Percentiles rank a stretch among this genome's conserved stretches.
Evolutionary conservation across 139 green algal genomes (phyloP).

Genomic region (Haematococcus sp.): DNA sequence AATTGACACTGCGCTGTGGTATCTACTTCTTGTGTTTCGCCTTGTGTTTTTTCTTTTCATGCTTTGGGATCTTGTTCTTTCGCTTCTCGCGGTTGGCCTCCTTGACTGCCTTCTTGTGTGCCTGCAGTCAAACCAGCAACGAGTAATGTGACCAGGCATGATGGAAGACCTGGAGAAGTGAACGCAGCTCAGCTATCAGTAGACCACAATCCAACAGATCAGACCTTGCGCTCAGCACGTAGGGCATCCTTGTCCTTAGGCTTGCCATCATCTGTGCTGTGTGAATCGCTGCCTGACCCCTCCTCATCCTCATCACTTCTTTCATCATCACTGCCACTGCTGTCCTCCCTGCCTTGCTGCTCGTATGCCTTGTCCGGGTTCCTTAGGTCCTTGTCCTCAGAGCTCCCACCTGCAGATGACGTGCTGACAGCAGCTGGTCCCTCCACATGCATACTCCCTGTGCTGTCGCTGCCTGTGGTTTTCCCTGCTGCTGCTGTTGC

Average conservation of each 20-base stretch:
- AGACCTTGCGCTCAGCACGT: constrained; percentile 56
- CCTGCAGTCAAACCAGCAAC: constrained; percentile 28
- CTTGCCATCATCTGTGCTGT: constrained; percentile 25
- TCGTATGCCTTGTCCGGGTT: background rate
- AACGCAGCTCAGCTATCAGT: no score
- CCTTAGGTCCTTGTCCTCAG: no score
- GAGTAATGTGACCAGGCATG: no score
- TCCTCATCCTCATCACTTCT: no score
- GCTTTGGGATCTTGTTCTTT: constrained; percentile 91
- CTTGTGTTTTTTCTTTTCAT: constrained; percentile 85
- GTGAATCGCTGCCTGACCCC: no score
- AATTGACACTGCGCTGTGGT: no score
- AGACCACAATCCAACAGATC: no score
- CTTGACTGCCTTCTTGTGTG: constrained; percentile 85
- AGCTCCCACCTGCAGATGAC: background rate
- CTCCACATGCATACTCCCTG: background rate
- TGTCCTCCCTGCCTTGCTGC: background rate
- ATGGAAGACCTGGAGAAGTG: no score
- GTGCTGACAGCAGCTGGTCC: background rate
- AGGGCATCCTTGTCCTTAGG: constrained; percentile 49
- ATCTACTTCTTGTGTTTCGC: constrained; percentile 61
- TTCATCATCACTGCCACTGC: constrained; percentile 9
- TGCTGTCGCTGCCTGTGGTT: constrained; percentile 2
- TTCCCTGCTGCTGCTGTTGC: constrained; percentile 7
- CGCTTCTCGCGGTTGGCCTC: constrained; percentile 83